Conservation (phyloP, 139 green algal genomes). For the Chlorella sp. region DNA sequence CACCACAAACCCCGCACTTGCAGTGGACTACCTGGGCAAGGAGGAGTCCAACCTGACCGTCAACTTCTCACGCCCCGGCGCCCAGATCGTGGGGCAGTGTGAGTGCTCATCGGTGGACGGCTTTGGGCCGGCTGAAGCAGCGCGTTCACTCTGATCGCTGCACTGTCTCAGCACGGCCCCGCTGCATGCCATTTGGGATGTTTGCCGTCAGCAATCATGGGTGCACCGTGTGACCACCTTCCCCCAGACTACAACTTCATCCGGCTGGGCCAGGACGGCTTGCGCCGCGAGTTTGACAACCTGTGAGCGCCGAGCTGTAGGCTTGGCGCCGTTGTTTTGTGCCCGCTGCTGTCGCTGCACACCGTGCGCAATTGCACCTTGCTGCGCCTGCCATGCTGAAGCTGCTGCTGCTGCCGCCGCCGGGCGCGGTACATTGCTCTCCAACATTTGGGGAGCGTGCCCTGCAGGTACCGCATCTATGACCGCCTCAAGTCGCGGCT, state of each 20-base stretch:
- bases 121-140: background rate
- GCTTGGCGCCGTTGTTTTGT: too few species aligned
- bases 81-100: conserved; percentile 51
- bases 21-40: conserved; percentile 43
- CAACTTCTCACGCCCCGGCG: conserved; percentile 69
- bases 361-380: too few species aligned
- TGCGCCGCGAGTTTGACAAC: conserved; percentile 61
- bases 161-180: too few species aligned
- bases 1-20: too few species aligned
- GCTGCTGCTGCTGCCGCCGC: too few species aligned
- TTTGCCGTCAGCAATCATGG: too few species aligned
- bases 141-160: too few species aligned
- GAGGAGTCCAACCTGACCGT: conserved; percentile 72
- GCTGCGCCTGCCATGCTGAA: too few species aligned
- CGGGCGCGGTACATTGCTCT: too few species aligned
- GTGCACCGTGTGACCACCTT: background rate
- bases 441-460: too few species aligned
- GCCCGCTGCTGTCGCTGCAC: too few species aligned
- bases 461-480: conserved; percentile 28
- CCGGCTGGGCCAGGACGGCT: conserved; percentile 65
- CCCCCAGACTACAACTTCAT: conserved; percentile 64
- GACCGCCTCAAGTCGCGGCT: conserved; percentile 25
- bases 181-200: background rate
- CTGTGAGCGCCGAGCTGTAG: too few species aligned
- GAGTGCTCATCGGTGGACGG: background rate